Evolutionary conservation across 75 land plant genomes (phyloP).

Genomic region (Selaginella tamariscina): DNA sequence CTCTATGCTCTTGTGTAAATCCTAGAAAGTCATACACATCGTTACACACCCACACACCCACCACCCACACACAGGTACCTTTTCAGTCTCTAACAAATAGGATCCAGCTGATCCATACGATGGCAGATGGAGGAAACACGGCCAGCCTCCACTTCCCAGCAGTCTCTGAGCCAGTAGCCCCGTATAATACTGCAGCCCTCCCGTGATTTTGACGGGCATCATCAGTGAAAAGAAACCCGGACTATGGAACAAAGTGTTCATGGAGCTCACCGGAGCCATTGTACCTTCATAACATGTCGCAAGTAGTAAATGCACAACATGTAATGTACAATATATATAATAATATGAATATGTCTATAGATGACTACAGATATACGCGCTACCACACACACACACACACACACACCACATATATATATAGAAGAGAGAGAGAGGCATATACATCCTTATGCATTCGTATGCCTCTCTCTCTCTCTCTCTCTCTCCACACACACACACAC

Average conservation of each 20-base stretch:
- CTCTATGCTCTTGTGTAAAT: slow-evolving; percentile 69
- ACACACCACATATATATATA: too few species aligned
- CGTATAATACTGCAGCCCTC: slow-evolving; percentile 78
- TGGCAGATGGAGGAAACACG: slow-evolving; percentile 76
- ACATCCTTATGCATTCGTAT: too few species aligned
- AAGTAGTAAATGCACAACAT: slow-evolving; percentile 63
- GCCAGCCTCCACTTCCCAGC: slow-evolving; percentile 88
- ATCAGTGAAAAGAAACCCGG: slow-evolving; percentile 82
- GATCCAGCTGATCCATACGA: slow-evolving; percentile 37
- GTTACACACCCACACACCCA: too few species aligned
- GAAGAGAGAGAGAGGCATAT: too few species aligned
- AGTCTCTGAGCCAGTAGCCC: slow-evolving; percentile 93
- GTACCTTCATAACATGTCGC: slow-evolving; percentile 78
- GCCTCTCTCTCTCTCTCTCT: too few species aligned
- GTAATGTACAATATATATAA: too few species aligned
- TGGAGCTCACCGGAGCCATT: slow-evolving; percentile 79
- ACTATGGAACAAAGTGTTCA: slow-evolving; percentile 73
- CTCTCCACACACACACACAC: too few species aligned
- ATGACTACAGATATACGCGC: too few species aligned
- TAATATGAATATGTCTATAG: too few species aligned
- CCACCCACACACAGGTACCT: too few species aligned
- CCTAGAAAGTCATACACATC: too few species aligned
- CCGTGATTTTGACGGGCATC: slow-evolving; percentile 77
- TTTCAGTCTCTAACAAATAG: slow-evolving; percentile 71
- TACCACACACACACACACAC: too few species aligned